Conservation (phyloP, 257 asterid species). For the Fraxinus anomala region DNA sequence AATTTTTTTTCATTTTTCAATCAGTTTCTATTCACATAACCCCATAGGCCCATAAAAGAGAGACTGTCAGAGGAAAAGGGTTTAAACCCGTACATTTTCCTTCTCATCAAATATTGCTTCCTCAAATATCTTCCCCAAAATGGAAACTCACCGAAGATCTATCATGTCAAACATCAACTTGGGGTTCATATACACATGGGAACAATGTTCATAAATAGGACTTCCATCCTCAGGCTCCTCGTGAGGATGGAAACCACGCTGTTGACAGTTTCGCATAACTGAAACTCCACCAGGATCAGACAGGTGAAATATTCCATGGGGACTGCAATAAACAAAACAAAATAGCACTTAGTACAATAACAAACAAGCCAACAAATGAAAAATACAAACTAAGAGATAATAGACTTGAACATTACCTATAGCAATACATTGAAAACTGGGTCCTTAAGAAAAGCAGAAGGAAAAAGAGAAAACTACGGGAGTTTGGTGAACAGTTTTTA, state of each 20-base stretch:
- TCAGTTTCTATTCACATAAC: background rate
- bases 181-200: constrained; percentile 55
- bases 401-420: background rate
- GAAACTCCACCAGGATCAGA: constrained; percentile 57
- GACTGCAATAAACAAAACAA: constrained; percentile 39
- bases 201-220: constrained; percentile 56
- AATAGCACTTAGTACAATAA: background rate
- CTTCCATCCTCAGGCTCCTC: constrained; percentile 54
- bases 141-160: constrained; percentile 49
- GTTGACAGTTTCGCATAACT: constrained; percentile 50
- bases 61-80: background rate
- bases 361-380: background rate
- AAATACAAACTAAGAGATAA: background rate
- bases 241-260: constrained; percentile 65
- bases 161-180: constrained; percentile 42
- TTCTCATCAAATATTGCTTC: background rate
- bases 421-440: background rate
- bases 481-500: background rate
- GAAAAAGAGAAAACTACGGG: background rate
- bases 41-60: constrained; percentile 4
- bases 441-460: background rate
- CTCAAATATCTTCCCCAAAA: background rate
- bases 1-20: background rate
- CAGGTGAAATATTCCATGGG: constrained; percentile 57
- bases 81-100: background rate